phyloP scores from a whole-genome alignment of 352 stramenopile genomes.

The Phytophthora lateralis region DNA sequence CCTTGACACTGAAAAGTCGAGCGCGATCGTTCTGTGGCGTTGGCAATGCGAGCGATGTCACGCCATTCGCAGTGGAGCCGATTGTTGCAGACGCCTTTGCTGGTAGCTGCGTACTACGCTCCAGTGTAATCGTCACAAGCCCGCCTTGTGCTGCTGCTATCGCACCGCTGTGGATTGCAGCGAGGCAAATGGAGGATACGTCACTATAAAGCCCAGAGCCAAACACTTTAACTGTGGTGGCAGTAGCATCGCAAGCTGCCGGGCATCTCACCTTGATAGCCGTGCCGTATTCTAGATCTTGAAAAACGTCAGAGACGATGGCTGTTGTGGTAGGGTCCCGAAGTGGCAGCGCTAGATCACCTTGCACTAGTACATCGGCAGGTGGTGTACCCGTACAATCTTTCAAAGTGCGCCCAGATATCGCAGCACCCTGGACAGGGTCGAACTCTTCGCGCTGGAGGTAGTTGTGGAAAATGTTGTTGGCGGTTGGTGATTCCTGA shows the following conservation, averaged over 20 bases:
- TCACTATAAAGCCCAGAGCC: conserved; percentile 89
- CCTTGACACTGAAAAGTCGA: conserved; percentile 61
- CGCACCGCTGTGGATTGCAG: conserved; percentile 90
- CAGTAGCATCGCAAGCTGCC: conserved; percentile 44
- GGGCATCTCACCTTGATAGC: conserved; percentile 87
- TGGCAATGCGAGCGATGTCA: conserved; percentile 62
- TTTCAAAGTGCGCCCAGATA: conserved; percentile 79
- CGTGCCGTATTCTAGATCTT: conserved; percentile 91
- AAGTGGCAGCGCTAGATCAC: conserved; percentile 50
- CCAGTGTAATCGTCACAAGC: conserved; percentile 78
- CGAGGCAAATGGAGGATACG: conserved; percentile 88
- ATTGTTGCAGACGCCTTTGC: conserved; percentile 3
- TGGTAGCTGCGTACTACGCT: conserved; percentile 41
- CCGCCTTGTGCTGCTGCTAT: conserved; percentile 47
- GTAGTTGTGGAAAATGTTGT: conserved; percentile 96
- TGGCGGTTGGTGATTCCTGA: conserved; percentile 66
- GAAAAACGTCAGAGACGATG: conserved; percentile 48
- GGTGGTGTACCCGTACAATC: conserved; percentile 93
- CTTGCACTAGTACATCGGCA: conserved; percentile 80
- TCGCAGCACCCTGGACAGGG: conserved; percentile 47
- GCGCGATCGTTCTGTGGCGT: conserved; percentile 33
- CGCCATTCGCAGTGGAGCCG: conserved; percentile 57
- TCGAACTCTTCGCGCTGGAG: conserved; percentile 48
- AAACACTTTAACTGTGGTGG: conserved; percentile 40
- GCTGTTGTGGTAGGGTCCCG: conserved; percentile 23